A percentile compares a stretch with the other conserved stretches of the same genome.
Evolutionary conservation across 352 stramenopile genomes (phyloP).

Genomic region (Globisporangium uncinulatum): DNA sequence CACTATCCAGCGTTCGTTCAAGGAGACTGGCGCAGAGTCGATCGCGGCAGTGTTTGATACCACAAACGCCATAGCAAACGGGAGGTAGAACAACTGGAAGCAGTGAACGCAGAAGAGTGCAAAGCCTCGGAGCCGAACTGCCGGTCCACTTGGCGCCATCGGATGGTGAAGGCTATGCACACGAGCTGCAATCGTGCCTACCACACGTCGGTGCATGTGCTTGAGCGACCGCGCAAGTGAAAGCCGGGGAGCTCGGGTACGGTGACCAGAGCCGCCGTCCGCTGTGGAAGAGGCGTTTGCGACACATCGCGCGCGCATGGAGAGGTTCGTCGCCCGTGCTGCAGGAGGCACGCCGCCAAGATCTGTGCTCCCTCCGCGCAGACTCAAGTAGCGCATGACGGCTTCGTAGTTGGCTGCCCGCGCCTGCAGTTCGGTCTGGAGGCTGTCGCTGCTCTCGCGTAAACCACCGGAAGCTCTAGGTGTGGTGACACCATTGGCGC

Average conservation of each 20-base stretch:
- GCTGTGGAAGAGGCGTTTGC: too few species aligned
- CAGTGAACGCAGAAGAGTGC: constrained; percentile 5
- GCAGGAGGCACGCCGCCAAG: background rate
- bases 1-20: background rate
- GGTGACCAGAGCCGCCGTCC: background rate
- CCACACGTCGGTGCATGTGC: background rate
- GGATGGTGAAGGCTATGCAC: background rate
- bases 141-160: background rate
- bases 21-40: background rate
- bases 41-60: background rate
- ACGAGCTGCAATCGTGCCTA: background rate
- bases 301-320: background rate
- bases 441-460: background rate
- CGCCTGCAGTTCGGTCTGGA: constrained; percentile 3
- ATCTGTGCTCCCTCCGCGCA: constrained; percentile 2
- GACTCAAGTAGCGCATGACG: constrained; percentile 9
- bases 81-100: constrained; percentile 6
- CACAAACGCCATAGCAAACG: background rate
- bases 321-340: background rate
- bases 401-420: constrained; percentile 11
- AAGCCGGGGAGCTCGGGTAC: background rate
- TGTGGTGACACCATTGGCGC: background rate
- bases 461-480: background rate
- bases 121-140: background rate
- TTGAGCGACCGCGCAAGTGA: constrained; percentile 5